These are phyloP conservation scores for Phyllosticta citriasiana DNA, from an alignment of 2,329 filamentous ascomycete species.

Conservation along the genomic window DNA sequence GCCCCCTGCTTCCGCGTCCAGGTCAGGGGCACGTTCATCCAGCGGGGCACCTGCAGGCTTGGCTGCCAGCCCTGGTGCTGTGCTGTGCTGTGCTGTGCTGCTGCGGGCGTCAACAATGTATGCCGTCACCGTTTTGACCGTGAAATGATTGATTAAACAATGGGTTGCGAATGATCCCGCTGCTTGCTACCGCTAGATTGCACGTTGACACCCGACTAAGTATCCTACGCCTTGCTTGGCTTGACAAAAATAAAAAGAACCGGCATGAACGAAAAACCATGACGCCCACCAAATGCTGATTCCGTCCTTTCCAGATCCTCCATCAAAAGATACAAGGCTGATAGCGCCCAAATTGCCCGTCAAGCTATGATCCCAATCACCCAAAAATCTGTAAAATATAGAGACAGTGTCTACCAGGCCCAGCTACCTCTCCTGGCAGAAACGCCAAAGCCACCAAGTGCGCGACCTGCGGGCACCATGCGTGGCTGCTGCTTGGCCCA, in stretches of 20 bases:
- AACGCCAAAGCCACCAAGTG: conserved; percentile 30
- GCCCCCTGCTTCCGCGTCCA: no score
- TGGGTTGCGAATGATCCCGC: neutral
- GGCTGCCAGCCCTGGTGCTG: neutral
- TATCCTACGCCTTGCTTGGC: conserved; percentile 7
- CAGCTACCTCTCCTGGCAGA: conserved; percentile 40
- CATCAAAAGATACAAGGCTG: neutral
- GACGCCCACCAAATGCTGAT: conserved; percentile 6
- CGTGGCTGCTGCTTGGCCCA: conserved; percentile 83
- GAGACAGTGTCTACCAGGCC: conserved; percentile 22
- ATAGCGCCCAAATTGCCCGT: neutral
- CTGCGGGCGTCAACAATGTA: neutral
- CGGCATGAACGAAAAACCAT: neutral
- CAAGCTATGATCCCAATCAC: neutral
- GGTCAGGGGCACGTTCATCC: neutral
- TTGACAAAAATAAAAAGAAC: conserved; percentile 3
- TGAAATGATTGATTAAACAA: neutral
- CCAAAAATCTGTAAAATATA: neutral
- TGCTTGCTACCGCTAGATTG: neutral
- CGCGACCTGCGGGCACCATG: conserved; percentile 36
- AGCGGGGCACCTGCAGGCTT: neutral
- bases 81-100: neutral
- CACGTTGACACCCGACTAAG: neutral
- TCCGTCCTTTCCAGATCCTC: neutral
- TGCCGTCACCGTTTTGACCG: no score